These are phyloP conservation scores for Barbarea vulgaris DNA, from an alignment of 345 rosid genomes.

Conservation along the genomic window DNA sequence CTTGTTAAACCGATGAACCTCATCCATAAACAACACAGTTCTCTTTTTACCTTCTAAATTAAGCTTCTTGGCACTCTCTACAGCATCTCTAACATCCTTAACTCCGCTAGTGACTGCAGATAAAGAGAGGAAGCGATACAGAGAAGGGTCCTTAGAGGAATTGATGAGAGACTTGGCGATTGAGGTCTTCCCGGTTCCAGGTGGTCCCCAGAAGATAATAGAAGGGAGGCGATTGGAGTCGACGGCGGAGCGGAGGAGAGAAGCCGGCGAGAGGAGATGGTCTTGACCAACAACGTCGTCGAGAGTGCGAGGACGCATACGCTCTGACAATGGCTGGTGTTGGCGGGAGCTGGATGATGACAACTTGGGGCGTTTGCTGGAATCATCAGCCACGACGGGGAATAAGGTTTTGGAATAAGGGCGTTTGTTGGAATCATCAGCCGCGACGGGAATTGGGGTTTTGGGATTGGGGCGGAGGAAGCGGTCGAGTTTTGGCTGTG, in stretches of 20 bases:
- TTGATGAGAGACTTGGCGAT: constrained; percentile 65
- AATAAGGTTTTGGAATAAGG: constrained; percentile 22
- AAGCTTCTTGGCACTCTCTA: constrained; percentile 62
- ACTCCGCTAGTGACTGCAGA: constrained; percentile 80
- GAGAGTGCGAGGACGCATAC: constrained; percentile 78
- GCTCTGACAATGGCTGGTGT: constrained; percentile 64
- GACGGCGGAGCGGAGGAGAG: constrained; percentile 64
- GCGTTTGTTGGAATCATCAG: constrained; percentile 25
- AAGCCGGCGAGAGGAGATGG: constrained; percentile 56
- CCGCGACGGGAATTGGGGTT: constrained; percentile 1
- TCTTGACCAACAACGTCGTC: constrained; percentile 82
- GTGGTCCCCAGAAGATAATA: constrained; percentile 82
- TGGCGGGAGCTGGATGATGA: constrained; percentile 27
- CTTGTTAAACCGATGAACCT: constrained; percentile 83
- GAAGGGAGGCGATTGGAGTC: constrained; percentile 67
- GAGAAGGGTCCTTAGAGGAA: constrained; percentile 46
- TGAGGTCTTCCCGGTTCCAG: constrained; percentile 91
- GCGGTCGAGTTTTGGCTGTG: constrained; percentile 38
- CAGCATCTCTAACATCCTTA: constrained; percentile 78
- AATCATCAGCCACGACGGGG: not conserved
- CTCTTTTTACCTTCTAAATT: constrained; percentile 47
- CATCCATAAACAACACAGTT: constrained; percentile 79
- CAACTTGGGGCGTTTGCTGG: constrained; percentile 34
- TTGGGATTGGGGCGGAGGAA: constrained; percentile 35
- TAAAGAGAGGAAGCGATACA: constrained; percentile 58